Percentiles rank a stretch among this genome's conserved stretches.
phyloP scores from a whole-genome alignment of 345 rosid genomes.

The Cardiospermum halicacabum region DNA sequence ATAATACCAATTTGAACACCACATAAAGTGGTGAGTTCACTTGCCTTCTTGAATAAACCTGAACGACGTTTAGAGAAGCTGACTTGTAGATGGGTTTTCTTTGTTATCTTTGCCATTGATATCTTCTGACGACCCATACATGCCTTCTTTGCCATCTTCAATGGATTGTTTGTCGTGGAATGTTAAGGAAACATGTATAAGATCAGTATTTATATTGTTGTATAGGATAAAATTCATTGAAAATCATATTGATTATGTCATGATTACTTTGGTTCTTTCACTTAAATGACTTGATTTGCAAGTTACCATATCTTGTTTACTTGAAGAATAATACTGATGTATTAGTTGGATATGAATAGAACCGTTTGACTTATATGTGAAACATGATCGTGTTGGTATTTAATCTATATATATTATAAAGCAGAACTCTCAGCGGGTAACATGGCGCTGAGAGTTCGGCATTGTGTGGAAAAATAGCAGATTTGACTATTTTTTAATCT shows the following conservation, averaged over 20 bases:
- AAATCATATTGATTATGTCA: background rate
- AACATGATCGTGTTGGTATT: too few relatives aligned
- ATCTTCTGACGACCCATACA: constrained; percentile 34
- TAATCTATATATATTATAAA: too few relatives aligned
- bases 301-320: constrained; percentile 9
- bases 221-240: background rate
- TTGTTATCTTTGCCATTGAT: constrained; percentile 18
- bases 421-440: too few relatives aligned
- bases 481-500: too few relatives aligned
- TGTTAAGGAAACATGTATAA: constrained; percentile 6
- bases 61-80: constrained; percentile 56
- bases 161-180: background rate
- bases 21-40: constrained; percentile 46
- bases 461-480: too few relatives aligned
- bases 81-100: constrained; percentile 39
- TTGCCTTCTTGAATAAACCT: constrained; percentile 53
- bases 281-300: too few relatives aligned
- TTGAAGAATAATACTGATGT: constrained; percentile 5
- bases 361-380: background rate
- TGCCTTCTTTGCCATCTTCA: constrained; percentile 16
- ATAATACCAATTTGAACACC: constrained; percentile 35
- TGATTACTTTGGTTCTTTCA: too few relatives aligned
- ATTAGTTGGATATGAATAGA: background rate
- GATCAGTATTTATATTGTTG: constrained; percentile 5
- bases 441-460: too few relatives aligned